A percentile compares a stretch with the other conserved stretches of the same genome.
These are phyloP conservation scores for Nyssa sinensis DNA, from an alignment of 148 eudicot genomes.

Conservation along the genomic window DNA sequence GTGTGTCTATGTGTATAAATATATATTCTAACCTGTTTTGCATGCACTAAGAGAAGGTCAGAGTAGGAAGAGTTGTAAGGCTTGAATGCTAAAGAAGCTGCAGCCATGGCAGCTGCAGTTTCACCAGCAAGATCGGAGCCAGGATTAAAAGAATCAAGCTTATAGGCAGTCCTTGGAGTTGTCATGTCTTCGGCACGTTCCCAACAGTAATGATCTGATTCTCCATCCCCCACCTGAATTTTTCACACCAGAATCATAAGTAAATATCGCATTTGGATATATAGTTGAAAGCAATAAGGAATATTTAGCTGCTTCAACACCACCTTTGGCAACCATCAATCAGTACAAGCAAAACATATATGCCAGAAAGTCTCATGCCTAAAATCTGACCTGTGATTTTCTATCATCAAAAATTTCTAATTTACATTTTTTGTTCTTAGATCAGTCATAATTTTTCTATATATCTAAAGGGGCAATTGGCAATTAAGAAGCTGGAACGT, in stretches of 20 bases:
- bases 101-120: conserved; percentile 92
- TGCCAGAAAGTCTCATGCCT: background rate
- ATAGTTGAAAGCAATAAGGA: no score
- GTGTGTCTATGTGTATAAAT: no score
- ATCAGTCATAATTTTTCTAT: no score
- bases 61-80: conserved; percentile 82
- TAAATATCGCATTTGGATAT: no score
- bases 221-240: conserved; percentile 81
- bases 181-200: conserved; percentile 87
- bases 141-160: conserved; percentile 48
- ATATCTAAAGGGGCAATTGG: no score
- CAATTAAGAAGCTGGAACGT: no score
- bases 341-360: no score
- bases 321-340: no score
- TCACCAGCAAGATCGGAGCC: conserved; percentile 91
- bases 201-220: conserved; percentile 83
- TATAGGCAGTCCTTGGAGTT: conserved; percentile 66
- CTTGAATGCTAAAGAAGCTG: conserved; percentile 71
- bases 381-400: background rate
- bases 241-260: background rate
- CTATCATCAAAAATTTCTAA: no score
- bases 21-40: conserved; percentile 52
- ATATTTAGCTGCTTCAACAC: no score
- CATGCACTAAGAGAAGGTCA: conserved; percentile 51
- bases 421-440: no score